Conservation (phyloP, 2,329 filamentous ascomycete species). For the Scortechinia acanthostroma region DNA sequence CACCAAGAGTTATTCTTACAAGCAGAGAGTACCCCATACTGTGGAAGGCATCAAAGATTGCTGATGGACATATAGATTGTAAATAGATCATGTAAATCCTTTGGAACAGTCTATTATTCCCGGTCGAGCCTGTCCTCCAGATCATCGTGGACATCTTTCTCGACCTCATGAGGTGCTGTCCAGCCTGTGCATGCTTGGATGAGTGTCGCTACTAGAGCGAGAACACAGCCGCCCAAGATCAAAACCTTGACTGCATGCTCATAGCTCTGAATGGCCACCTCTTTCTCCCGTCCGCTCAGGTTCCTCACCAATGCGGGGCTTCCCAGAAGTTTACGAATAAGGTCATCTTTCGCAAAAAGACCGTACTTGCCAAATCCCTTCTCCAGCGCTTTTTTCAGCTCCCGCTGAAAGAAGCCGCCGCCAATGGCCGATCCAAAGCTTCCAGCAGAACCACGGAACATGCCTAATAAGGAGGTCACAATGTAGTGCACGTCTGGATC, state of each 20-base stretch:
- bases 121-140: too few species aligned
- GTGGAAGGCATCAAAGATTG: too few species aligned
- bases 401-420: slow-evolving; percentile 66
- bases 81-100: too few species aligned
- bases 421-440: slow-evolving; percentile 76
- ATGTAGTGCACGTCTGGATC: slow-evolving; percentile 63
- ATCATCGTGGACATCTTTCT: too few species aligned
- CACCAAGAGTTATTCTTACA: too few species aligned
- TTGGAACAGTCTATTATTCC: too few species aligned
- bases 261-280: slow-evolving; percentile 38
- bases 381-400: slow-evolving; percentile 45
- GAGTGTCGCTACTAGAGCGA: slow-evolving; percentile 32
- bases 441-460: slow-evolving; percentile 75
- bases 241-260: slow-evolving; percentile 32
- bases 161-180: too few species aligned
- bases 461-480: slow-evolving; percentile 68
- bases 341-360: slow-evolving; percentile 20
- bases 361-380: slow-evolving; percentile 41
- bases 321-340: slow-evolving; percentile 39
- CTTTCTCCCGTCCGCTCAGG: slow-evolving; percentile 28
- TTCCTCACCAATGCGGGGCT: slow-evolving; percentile 39
- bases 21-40: too few species aligned
- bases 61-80: too few species aligned
- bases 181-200: slow-evolving; percentile 43
- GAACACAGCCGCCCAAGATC: slow-evolving; percentile 35